Evolutionary conservation across 2,329 filamentous ascomycete species (phyloP).

Genomic region (Plectosphaerella sp.): DNA sequence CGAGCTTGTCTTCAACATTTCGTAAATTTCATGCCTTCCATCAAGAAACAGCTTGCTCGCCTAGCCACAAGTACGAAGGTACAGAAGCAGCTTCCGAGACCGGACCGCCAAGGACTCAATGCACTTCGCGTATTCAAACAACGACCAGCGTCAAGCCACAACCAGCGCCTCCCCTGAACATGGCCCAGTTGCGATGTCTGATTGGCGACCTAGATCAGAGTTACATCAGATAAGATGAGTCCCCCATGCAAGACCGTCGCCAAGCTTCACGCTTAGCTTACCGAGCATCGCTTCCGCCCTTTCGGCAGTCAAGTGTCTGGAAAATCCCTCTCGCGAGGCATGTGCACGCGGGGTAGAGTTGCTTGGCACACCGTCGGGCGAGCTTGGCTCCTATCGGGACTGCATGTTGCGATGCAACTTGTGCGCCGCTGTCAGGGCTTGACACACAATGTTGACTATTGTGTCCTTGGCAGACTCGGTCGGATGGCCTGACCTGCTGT

Average conservation of each 20-base stretch:
- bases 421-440: not conserved
- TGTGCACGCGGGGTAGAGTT: not conserved
- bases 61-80: too few species aligned
- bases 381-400: not conserved
- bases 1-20: too few species aligned
- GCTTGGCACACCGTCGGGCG: not conserved
- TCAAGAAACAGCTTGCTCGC: too few species aligned
- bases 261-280: not conserved
- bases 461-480: not conserved
- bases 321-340: not conserved
- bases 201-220: not conserved
- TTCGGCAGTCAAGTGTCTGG: not conserved
- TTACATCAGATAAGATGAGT: not conserved
- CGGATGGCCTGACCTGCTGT: not conserved
- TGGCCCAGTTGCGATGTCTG: not conserved
- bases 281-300: not conserved
- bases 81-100: too few species aligned
- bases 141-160: not conserved
- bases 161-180: not conserved
- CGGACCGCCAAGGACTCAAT: not conserved
- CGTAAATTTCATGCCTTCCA: too few species aligned
- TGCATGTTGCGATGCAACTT: not conserved
- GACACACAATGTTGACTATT: not conserved
- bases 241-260: not conserved
- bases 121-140: not conserved